Evolutionary conservation across 2,329 filamentous ascomycete species (phyloP).

Genomic region (Ophiosphaerella herpotricha): DNA sequence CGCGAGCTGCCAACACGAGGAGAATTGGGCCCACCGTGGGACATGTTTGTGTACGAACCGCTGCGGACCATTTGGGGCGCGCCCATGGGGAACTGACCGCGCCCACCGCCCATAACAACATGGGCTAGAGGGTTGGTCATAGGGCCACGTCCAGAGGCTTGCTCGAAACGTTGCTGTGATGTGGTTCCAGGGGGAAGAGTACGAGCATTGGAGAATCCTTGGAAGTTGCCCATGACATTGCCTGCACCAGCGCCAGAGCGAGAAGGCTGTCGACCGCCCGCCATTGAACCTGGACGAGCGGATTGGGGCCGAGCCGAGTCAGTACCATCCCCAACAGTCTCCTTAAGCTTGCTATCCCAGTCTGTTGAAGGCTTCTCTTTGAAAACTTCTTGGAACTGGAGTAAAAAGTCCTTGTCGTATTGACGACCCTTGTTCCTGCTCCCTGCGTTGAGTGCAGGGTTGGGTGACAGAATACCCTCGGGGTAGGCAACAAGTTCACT

Average conservation of each 20-base stretch:
- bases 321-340: constrained; percentile 78
- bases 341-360: constrained; percentile 87
- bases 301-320: constrained; percentile 67
- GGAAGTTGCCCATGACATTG: constrained; percentile 71
- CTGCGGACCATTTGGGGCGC: constrained; percentile 67
- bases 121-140: constrained; percentile 61
- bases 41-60: constrained; percentile 62
- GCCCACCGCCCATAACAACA: constrained; percentile 58
- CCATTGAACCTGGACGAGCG: constrained; percentile 60
- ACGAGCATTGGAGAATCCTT: constrained; percentile 50
- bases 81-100: constrained; percentile 64
- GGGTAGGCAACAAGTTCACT: constrained; percentile 78
- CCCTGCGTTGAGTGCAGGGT: constrained; percentile 84
- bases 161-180: constrained; percentile 71
- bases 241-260: constrained; percentile 30
- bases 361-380: constrained; percentile 95
- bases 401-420: constrained; percentile 92
- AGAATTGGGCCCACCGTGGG: constrained; percentile 67
- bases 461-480: constrained; percentile 81
- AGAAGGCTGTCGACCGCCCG: constrained; percentile 57
- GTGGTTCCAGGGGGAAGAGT: constrained; percentile 76
- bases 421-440: constrained; percentile 85
- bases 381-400: constrained; percentile 96
- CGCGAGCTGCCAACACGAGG: constrained; percentile 69
- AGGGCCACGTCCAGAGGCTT: constrained; percentile 30